Base-by-base conservation (phyloP, 2,329 filamentous ascomycete species). In the Fusarium aywerte region DNA sequence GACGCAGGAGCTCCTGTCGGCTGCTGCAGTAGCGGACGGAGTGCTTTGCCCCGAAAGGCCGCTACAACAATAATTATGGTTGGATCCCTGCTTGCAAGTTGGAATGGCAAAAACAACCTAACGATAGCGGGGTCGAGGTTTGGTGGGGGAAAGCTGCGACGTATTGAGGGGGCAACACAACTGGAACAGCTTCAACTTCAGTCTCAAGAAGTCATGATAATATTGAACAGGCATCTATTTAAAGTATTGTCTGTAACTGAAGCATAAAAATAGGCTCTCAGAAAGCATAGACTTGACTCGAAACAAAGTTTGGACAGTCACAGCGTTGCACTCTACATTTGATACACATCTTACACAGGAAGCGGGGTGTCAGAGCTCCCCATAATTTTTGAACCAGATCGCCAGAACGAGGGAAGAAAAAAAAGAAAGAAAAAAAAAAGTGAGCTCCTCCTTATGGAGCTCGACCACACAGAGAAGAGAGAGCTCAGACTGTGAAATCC, bases 21-120 rank as follows among this genome's bases (percentile, higher is more conserved):
- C 49, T 63, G 60, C 57, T 66, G 70, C 68, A 71, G 70, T 73
- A 72, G 70, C 35, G 65, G 67, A 65, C 63, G 62, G 65, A 68
- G 65, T 54, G 65, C 70, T 72, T 72, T 71, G 70, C 70, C 66
- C 70, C 70, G 68, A 72, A 45, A 58, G 43, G 54, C 62, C 55
- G 51, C 55, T 72, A 65, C 54, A 67, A 63, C 57, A 45, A 54
- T 49, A 49, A 25, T 43, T n/a, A 27, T 27, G 27, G 27, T 9
- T 27, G 27, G 32, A 49, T 49, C 45, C 45, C 45, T 49, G 45
- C 32, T 36, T 49, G n/a, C 33, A 49, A 27, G 40, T 27, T 43
- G 40, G 40, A 43, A 43, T 64, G 40, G 59, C 35, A 67, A 43
- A 64, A 64, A 56, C 61, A 61, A 62, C 43, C 44, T 39, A 50